Conservation (phyloP, 805 yeast species). For the Metschnikowia reukaufii region DNA sequence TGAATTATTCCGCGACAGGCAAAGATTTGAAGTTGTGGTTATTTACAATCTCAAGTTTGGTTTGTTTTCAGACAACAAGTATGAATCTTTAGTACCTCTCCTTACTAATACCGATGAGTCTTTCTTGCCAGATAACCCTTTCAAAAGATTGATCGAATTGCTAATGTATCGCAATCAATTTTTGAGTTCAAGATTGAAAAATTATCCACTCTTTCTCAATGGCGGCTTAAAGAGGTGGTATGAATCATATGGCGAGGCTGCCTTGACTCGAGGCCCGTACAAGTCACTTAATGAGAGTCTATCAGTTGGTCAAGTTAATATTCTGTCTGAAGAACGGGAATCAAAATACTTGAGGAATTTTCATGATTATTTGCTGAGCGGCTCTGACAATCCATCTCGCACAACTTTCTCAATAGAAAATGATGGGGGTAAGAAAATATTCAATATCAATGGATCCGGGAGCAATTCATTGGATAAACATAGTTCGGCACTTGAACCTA, state of each 20-base stretch:
- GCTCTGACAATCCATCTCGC: not conserved
- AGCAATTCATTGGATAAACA: not conserved
- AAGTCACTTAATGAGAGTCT: not conserved
- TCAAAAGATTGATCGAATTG: constrained; percentile 43
- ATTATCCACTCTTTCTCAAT: constrained; percentile 33
- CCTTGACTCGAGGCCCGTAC: constrained; percentile 6
- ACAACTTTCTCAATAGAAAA: not conserved
- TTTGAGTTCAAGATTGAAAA: constrained; percentile 33
- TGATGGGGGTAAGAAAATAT: not conserved
- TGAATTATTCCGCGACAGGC: constrained; percentile 51
- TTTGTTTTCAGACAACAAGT: constrained; percentile 26
- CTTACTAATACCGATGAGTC: constrained; percentile 35
- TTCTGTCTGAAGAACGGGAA: not conserved
- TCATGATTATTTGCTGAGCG: constrained; percentile 17
- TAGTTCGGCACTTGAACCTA: not conserved
- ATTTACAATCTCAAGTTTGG: constrained; percentile 56
- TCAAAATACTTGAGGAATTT: constrained; percentile 15
- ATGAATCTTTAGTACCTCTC: constrained; percentile 37
- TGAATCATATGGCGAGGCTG: constrained; percentile 29
- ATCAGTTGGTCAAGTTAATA: constrained; percentile 19
- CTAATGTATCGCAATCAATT: constrained; percentile 32
- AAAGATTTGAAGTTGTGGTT: constrained; percentile 60
- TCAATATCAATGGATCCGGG: not conserved
- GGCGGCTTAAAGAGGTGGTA: constrained; percentile 42
- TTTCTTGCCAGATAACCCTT: constrained; percentile 56